Evolutionary conservation across 352 stramenopile species (phyloP).

Genomic region (Pythium angustatum): DNA sequence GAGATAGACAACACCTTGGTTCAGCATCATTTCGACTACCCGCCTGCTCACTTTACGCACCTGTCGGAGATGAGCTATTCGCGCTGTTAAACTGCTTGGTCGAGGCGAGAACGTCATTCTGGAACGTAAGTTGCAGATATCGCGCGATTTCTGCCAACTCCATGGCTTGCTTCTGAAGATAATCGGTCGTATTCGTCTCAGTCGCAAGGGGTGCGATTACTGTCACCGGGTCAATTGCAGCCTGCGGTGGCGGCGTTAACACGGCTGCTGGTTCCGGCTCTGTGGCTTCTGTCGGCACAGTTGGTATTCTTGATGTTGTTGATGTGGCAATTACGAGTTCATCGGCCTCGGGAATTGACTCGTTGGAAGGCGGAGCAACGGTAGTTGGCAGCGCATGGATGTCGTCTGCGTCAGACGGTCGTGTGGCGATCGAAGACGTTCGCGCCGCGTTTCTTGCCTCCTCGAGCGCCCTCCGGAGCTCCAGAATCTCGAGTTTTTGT

Average conservation of each 20-base stretch:
- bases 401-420: constrained; percentile 14
- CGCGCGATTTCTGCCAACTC: constrained; percentile 39
- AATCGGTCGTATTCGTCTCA: constrained; percentile 25
- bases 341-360: constrained; percentile 5
- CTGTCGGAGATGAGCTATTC: constrained; percentile 29
- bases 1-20: neutral
- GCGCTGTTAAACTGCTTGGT: constrained; percentile 31
- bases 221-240: neutral
- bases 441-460: constrained; percentile 13
- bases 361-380: neutral
- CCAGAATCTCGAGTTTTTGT: constrained; percentile 73
- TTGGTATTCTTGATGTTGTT: too few species aligned
- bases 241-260: neutral
- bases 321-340: neutral
- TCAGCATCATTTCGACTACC: neutral
- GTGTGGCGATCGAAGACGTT: constrained; percentile 14
- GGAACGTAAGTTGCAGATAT: constrained; percentile 35
- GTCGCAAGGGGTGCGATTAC: neutral
- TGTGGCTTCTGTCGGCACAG: neutral
- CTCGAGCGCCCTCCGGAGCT: constrained; percentile 33
- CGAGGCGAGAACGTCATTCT: constrained; percentile 25
- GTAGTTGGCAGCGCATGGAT: neutral
- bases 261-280: neutral
- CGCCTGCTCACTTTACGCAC: neutral
- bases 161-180: constrained; percentile 38